A percentile compares a stretch with the other conserved stretches of the same genome.
phyloP scores from a whole-genome alignment of 106 monocot species.

The Dendrobium officinale region DNA sequence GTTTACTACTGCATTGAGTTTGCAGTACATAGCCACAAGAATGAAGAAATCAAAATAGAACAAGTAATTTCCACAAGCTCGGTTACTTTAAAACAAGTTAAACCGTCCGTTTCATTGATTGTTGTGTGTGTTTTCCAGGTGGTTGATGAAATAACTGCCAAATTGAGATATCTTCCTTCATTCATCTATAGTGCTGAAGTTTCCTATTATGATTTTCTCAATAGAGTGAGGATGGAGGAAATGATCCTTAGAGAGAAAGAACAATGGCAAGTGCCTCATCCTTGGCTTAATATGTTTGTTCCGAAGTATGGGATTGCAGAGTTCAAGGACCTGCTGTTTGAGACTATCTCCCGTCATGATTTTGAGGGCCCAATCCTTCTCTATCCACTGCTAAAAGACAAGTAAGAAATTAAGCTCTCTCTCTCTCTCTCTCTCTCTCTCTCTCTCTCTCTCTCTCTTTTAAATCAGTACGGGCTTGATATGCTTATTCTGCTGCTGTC shows the following conservation, averaged over 20 bases:
- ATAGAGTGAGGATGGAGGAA: conserved; percentile 75
- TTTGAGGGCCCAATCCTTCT: conserved; percentile 66
- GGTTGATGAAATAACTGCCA: conserved; percentile 21
- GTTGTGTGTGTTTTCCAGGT: conserved; percentile 14
- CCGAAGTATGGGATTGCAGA: conserved; percentile 46
- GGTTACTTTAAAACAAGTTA: background rate
- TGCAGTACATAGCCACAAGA: conserved; percentile 46
- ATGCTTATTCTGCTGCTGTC: background rate
- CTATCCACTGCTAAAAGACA: conserved; percentile 70
- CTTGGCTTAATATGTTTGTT: conserved; percentile 86
- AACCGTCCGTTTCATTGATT: background rate
- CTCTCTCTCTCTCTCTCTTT: background rate
- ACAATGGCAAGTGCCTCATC: conserved; percentile 78
- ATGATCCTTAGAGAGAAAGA: conserved; percentile 39
- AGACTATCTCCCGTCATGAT: conserved; percentile 38
- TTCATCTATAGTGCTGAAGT: conserved; percentile 46
- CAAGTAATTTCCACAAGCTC: conserved; percentile 15
- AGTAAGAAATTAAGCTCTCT: conserved; percentile 15
- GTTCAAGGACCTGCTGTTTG: conserved; percentile 54
- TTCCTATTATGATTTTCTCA: conserved; percentile 72
- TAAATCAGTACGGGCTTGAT: too few species aligned
- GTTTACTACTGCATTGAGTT: conserved; percentile 77
- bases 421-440: too few species aligned
- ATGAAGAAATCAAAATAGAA: conserved; percentile 17
- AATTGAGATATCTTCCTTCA: conserved; percentile 32